A percentile compares a stretch with the other conserved stretches of the same genome.
Evolutionary conservation across 1,139 yeast species (phyloP).

Genomic region (Taiozyma onychis): DNA sequence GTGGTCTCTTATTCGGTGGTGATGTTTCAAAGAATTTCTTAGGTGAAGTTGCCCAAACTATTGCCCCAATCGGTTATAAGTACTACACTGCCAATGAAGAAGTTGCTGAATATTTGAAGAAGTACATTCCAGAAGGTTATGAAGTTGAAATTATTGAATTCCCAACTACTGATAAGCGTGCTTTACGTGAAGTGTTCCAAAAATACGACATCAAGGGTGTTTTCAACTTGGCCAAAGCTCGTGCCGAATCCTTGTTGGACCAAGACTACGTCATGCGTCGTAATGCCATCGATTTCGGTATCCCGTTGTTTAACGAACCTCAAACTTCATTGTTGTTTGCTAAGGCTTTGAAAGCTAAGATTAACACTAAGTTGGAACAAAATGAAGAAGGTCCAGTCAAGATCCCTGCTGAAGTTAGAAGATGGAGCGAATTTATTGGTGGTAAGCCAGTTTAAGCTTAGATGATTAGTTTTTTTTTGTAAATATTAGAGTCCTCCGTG

Average conservation of each 20-base stretch:
- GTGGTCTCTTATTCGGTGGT: conserved; percentile 91
- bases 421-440: conserved; percentile 97
- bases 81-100: conserved; percentile 70
- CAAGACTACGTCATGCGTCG: conserved; percentile 97
- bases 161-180: conserved; percentile 91
- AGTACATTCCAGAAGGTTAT: conserved; percentile 34
- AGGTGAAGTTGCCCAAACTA: conserved; percentile 64
- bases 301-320: conserved; percentile 95
- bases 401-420: conserved; percentile 78
- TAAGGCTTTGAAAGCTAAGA: conserved; percentile 68
- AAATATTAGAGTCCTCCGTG: not conserved
- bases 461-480: not conserved
- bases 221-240: conserved; percentile 82
- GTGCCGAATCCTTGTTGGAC: conserved; percentile 81
- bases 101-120: conserved; percentile 62
- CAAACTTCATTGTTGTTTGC: conserved; percentile 87
- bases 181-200: conserved; percentile 88
- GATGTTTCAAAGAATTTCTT: conserved; percentile 69
- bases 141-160: conserved; percentile 67
- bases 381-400: conserved; percentile 40
- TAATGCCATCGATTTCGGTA: conserved; percentile 96
- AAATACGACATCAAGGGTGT: conserved; percentile 79
- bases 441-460: conserved; percentile 67
- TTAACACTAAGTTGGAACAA: conserved; percentile 46
- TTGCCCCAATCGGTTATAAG: conserved; percentile 75